These are phyloP conservation scores for Coelastrella sp. DNA, from an alignment of 139 green algal species.

Conservation along the genomic window DNA sequence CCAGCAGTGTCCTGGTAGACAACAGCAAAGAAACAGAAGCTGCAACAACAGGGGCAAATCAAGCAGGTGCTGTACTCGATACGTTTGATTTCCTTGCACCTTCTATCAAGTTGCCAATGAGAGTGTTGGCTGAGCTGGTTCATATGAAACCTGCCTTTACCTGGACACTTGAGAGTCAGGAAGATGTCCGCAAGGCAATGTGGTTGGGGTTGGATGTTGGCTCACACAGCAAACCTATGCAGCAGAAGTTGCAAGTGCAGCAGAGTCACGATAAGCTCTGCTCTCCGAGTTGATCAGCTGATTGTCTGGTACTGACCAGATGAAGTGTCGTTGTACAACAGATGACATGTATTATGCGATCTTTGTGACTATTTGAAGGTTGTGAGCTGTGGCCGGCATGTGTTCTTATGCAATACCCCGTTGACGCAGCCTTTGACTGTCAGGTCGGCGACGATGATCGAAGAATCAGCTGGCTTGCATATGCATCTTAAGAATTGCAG, in stretches of 20 bases:
- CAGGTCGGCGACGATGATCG: too few relatives aligned
- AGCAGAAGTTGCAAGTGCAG: background rate
- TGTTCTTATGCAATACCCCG: too few relatives aligned
- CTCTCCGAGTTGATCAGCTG: background rate
- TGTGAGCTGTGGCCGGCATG: too few relatives aligned
- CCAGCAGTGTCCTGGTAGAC: background rate
- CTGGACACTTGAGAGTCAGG: background rate
- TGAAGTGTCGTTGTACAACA: too few relatives aligned
- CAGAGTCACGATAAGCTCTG: background rate
- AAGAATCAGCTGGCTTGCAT: too few relatives aligned
- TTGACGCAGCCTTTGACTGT: too few relatives aligned
- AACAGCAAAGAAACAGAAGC: background rate
- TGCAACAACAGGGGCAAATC: background rate
- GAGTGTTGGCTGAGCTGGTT: background rate
- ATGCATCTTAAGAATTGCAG: too few relatives aligned
- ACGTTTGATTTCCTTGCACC: conserved; percentile 7
- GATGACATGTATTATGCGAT: too few relatives aligned
- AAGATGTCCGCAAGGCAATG: conserved; percentile 2
- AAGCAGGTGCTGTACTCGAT: background rate
- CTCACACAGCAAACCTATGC: background rate
- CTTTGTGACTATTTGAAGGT: too few relatives aligned
- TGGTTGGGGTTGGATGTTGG: background rate
- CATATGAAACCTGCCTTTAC: background rate
- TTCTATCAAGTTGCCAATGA: background rate
- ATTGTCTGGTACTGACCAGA: too few relatives aligned